phyloP scores from a whole-genome alignment of 1,139 yeast genomes.

The Hanseniaspora uvarum region DNA sequence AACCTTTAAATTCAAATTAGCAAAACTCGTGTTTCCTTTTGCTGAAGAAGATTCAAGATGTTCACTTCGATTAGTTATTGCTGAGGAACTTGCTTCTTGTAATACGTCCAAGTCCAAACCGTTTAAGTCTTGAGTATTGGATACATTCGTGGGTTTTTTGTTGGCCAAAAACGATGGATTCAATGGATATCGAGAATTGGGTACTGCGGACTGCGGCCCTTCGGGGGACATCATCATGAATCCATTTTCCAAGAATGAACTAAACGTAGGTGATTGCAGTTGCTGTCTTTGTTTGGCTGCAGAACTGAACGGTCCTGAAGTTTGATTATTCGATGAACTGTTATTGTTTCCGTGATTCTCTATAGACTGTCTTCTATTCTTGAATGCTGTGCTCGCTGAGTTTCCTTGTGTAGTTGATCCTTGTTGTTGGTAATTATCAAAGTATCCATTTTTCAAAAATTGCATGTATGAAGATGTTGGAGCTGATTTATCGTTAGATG shows the following conservation, averaged over 20 bases:
- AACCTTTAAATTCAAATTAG: neutral
- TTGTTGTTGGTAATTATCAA: conserved; percentile 6
- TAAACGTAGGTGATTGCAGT: conserved; percentile 12
- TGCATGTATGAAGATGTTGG: conserved; percentile 3
- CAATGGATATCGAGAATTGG: neutral
- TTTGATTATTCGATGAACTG: neutral
- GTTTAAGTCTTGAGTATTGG: neutral
- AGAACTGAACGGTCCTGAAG: neutral
- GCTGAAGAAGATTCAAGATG: neutral
- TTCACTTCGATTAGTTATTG: neutral
- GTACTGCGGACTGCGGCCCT: neutral
- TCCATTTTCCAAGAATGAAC: conserved; percentile 12
- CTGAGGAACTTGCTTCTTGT: neutral
- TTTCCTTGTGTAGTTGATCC: neutral
- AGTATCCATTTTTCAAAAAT: conserved; percentile 2
- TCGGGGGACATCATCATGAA: conserved; percentile 15
- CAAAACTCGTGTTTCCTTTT: neutral
- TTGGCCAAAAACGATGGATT: neutral
- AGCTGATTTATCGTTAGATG: neutral
- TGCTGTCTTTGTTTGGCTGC: conserved; percentile 1
- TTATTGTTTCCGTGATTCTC: neutral
- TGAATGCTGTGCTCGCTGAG: neutral
- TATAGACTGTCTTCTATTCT: conserved; percentile 4
- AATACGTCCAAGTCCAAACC: neutral
- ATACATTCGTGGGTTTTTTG: neutral